Evolutionary conservation across 116 monocot species (phyloP), one percentile per base, ranked within the genome.

Genomic region (Papilionanthe hybrid): DNA sequence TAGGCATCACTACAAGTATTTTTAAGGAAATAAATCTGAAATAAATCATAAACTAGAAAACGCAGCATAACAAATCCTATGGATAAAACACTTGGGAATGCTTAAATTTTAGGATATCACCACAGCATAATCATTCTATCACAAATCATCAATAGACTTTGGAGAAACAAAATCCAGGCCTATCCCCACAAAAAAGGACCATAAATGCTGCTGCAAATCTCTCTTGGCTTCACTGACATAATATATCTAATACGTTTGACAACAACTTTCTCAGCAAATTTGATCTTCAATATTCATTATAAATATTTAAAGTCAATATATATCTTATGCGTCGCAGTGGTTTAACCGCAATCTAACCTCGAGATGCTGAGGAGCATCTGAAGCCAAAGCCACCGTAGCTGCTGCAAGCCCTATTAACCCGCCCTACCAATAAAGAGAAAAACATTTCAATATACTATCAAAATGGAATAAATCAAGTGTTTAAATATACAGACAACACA

Each of bases 401-500:
- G 98, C 98, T 27, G 98, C 98, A 83, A 98, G 94, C 12, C 94
- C 98, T 29, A 91, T 92, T 77, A 98, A 86, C 41, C 98, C 98
- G 78, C 98, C 98, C 98, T 98, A 78, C 78, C 18, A 79, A 76
- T 83, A 55, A 53, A 76, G 29, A 45, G 25, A 75, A 69, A 8
- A 27, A 9, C 1, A 75, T 68, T 58, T 72, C 53, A 22, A 27
- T 42, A 22, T 79, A 79, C 3, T 49, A 48, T 5, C 32, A 55
- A 72, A 56, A 42, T 11, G 30, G 63, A 63, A 22, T 63, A 68
- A 27, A 68, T 6, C 32, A 37, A 69, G 13, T 69, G 44, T 42
- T 73, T 73, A n/a, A 8, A 44, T 73, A n/a, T 7, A 73, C n/a
- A 19, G 19, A n/a, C 48, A 27, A 71, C 15, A 68, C 42, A 81